These are phyloP conservation scores for Mycosarcoma maydis DNA, from an alignment of 1,284 basidiomycete species.

Conservation along the genomic window DNA sequence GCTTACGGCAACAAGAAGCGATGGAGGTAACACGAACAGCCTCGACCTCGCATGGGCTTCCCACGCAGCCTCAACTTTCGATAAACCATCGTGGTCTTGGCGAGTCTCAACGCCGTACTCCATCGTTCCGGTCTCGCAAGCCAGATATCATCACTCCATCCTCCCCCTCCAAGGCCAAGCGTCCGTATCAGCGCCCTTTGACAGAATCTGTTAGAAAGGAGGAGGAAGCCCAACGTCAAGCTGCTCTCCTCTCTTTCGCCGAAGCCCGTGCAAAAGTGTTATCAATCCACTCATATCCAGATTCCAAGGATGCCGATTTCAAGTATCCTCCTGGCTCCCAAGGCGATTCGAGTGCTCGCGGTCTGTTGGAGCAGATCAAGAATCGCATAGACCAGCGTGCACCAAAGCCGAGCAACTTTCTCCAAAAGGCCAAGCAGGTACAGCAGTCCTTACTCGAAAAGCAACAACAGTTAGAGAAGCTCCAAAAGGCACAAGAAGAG, in stretches of 20 bases:
- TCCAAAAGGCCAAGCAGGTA: conserved; percentile 36
- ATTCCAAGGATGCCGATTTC: not conserved
- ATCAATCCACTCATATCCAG: not conserved
- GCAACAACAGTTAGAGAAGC: conserved; percentile 14
- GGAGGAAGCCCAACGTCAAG: conserved; percentile 17
- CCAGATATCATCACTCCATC: conserved; percentile 24
- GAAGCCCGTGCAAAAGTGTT: conserved; percentile 26
- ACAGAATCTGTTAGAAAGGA: conserved; percentile 7
- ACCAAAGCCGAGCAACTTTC: conserved; percentile 21
- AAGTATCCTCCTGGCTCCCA: conserved; percentile 23
- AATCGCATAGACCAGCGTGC: conserved; percentile 24
- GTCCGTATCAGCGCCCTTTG: not conserved
- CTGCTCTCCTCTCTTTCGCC: conserved; percentile 25
- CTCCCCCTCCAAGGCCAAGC: conserved; percentile 20
- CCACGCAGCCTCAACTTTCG: not conserved
- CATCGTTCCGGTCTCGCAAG: conserved; percentile 8
- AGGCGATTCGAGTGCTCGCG: conserved; percentile 14
- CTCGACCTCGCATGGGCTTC: conserved; percentile 10
- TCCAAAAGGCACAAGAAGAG: conserved; percentile 13
- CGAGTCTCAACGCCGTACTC: not conserved
- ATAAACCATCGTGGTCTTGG: not conserved
- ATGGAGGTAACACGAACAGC: conserved; percentile 31
- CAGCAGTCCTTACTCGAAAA: conserved; percentile 41
- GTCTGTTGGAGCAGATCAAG: conserved; percentile 32
- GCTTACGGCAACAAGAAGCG: too few species aligned